A percentile compares a stretch with the other conserved stretches of the same genome.
These are phyloP conservation scores for Tuber borchii DNA, from an alignment of 495 filamentous ascomycete genomes.

Conservation along the genomic window DNA sequence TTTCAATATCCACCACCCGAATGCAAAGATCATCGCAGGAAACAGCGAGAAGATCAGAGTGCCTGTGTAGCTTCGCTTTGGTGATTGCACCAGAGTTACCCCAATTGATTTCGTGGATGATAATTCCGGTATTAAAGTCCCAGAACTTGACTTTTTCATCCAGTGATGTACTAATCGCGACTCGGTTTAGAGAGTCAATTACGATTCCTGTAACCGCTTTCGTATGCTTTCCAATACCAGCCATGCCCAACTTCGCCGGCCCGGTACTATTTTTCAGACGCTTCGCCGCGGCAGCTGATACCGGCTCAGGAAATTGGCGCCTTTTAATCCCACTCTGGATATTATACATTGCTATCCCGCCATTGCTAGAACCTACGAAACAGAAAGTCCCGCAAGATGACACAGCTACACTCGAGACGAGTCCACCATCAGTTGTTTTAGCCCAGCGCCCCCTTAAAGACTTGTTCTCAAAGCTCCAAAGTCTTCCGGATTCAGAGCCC, in stretches of 20 bases:
- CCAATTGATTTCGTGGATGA: conserved; percentile 81
- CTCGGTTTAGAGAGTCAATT: conserved; percentile 76
- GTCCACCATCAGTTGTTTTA: conserved; percentile 71
- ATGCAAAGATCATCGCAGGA: conserved; percentile 85
- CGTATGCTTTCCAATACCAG: conserved; percentile 60
- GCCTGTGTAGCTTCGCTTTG: conserved; percentile 68
- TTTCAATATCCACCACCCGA: conserved; percentile 82
- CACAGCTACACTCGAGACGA: conserved; percentile 81
- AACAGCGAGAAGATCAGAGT: conserved; percentile 80
- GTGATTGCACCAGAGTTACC: conserved; percentile 66
- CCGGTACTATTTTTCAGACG: conserved; percentile 46
- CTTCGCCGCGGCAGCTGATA: conserved; percentile 58
- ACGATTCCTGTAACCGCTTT: conserved; percentile 76
- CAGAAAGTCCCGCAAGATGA: conserved; percentile 91
- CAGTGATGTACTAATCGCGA: conserved; percentile 72
- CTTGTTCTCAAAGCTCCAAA: conserved; percentile 90
- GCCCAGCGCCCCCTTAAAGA: conserved; percentile 93
- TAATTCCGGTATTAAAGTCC: conserved; percentile 74
- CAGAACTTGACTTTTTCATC: conserved; percentile 99
- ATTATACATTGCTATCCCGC: conserved; percentile 88
- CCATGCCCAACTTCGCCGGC: conserved; percentile 42
- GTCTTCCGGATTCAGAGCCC: conserved; percentile 74
- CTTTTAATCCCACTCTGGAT: conserved; percentile 85
- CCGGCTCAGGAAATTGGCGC: conserved; percentile 70
- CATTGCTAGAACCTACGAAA: conserved; percentile 74